Base-by-base conservation (phyloP, 768 basidiomycete genomes). In the Rhodotorula graminis region DNA sequence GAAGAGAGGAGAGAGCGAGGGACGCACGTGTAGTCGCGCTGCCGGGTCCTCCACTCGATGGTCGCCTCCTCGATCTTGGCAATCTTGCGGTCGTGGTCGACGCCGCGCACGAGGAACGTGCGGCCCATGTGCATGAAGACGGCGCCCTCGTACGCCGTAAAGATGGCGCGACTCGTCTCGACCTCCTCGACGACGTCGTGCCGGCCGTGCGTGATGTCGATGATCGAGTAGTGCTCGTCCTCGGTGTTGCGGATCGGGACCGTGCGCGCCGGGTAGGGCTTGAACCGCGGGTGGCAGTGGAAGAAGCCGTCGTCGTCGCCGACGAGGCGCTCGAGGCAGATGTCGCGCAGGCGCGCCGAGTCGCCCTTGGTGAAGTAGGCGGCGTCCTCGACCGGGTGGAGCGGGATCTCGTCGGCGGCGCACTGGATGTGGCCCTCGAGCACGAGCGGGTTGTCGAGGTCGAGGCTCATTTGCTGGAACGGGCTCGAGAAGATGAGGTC, bases 61-160 rank as follows among this genome's bases (percentile, higher is more conserved):
- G 92, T 89, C n/a, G 88, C 85, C 63, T 86, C 84, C 11, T 88
- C 78, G 27, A 92, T 85, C 79, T 85, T 88, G 1, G 90, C 92
- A 64, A 87, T 82, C 78, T 86, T 89, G 7, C 85, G 80, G 77
- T 93, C 91, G 76, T 94, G 93, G 75, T 86, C 89, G 65, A 94
- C 84, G 80, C 92, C 89, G 79, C 85, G 77, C 73, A 91, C 91
- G 57, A 93, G 53, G 79, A 87, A 93, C 0, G 90, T 87, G 71
- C 88, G 74, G 8, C 93, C 92, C 82, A 93, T 92, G 78, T 93
- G 92, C 81, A 94, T 87, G 81, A 91, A 95, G 72, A 94, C 87
- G 9, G 88, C 92, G 21, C 92, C 93, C 81, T 93, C 92, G 77
- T 93, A 95, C 16, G 75, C 82, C 80, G 94, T 93, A 75, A 93